Conservation (phyloP, 306 rosid species). For the Sindora glabra region DNA sequence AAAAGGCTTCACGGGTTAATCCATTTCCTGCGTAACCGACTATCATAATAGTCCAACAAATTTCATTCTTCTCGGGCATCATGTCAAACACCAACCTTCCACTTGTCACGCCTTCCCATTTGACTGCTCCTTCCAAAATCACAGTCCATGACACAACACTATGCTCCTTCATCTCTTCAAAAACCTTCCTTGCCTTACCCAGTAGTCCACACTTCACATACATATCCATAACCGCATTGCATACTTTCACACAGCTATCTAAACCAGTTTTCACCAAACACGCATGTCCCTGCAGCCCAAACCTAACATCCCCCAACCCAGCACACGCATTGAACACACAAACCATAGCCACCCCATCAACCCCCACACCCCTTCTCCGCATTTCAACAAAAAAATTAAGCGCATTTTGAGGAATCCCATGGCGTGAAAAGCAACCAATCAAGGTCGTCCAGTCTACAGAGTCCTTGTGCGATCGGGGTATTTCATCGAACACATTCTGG, state of each 20-base stretch:
- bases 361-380: constrained; percentile 21
- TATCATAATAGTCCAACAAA: constrained; percentile 72
- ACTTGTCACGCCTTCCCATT: constrained; percentile 48
- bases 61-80: constrained; percentile 71
- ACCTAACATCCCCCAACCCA: constrained; percentile 23
- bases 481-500: constrained; percentile 41
- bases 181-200: constrained; percentile 42
- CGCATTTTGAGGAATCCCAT: constrained; percentile 20
- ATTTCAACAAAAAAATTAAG: constrained; percentile 38
- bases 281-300: constrained; percentile 42
- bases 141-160: constrained; percentile 77
- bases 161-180: constrained; percentile 37
- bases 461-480: constrained; percentile 58
- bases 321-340: constrained; percentile 43
- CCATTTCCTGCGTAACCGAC: constrained; percentile 50
- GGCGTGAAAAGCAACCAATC: constrained; percentile 36
- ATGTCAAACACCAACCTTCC: constrained; percentile 53
- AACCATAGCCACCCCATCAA: constrained; percentile 46
- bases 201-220: constrained; percentile 55
- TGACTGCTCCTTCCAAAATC: constrained; percentile 54
- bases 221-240: constrained; percentile 62
- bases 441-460: constrained; percentile 60
- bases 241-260: constrained; percentile 23
- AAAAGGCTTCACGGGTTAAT: constrained; percentile 34
- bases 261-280: constrained; percentile 38